Base-by-base conservation (phyloP, 2,329 filamentous ascomycete genomes). In the Emergomyces orientalis region DNA sequence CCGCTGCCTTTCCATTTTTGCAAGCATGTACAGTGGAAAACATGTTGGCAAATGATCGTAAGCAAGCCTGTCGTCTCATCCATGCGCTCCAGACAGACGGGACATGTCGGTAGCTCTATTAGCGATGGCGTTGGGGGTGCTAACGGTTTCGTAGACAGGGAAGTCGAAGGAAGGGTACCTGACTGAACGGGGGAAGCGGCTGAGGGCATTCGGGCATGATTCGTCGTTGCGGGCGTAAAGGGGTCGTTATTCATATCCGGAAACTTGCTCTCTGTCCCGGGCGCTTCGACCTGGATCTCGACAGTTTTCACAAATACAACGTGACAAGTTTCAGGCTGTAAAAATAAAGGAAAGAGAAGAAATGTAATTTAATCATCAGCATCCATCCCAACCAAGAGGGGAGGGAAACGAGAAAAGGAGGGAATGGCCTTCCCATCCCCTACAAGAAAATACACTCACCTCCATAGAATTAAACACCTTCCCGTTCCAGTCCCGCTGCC, bases 41-140 rank as follows among this genome's bases (percentile, higher is more conserved):
- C 91, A 71, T 99, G 94, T 71, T 97, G 93, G 73, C 94, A 99
- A 37, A 95, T 87, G 49, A 97, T 97, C 0, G 94, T 99, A 72
- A 99, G 85, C 2, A 99, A 81, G 0, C 94, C 94, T 0, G 91
- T 95, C 0, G 92, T 97, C 73, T 97, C 93, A 71, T 99, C 94
- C 94, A 99, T 99, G 57, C 93, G 88, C 74, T 99, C 94, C 5
- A 99, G 82, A 68, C 94, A 99, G 11, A 99, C 94, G 0, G 94
- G 92, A 67, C 94, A 99, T 1, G 94, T 97, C 1, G 94, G 94
- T 14, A 99, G 80, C 76, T 99, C 94, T 61, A 96, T 83, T 1
- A 97, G 81, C 59, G 90, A 88, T 1, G 92, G 89, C 0, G 93
- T 96, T 1, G 85, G 85, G n/a, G 86, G 86, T 14, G 86, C 84